phyloP scores from a whole-genome alignment of 2,329 filamentous ascomycete genomes.

The Zymoseptoria tritici region DNA sequence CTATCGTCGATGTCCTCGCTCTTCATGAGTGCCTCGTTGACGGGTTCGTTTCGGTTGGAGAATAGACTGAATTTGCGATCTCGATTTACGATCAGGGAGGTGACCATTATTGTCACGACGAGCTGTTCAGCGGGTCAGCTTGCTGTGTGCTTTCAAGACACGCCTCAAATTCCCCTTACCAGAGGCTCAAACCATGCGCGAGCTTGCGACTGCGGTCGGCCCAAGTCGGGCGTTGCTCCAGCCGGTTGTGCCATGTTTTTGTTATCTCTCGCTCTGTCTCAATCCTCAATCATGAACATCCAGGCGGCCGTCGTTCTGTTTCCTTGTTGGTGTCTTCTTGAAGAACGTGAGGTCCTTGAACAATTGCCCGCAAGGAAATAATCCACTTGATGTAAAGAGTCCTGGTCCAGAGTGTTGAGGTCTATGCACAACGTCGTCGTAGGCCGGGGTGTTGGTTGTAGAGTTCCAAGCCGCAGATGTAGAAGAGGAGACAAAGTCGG shows the following conservation, averaged over 20 bases:
- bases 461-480: not conserved
- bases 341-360: not conserved
- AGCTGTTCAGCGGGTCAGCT: slow-evolving; percentile 26
- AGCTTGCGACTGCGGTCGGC: slow-evolving; percentile 21
- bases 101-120: slow-evolving; percentile 36
- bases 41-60: slow-evolving; percentile 9
- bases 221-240: slow-evolving; percentile 13
- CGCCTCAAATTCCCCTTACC: slow-evolving; percentile 11
- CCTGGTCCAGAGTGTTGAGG: not conserved
- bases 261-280: not conserved
- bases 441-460: not conserved
- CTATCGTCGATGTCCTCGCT: slow-evolving; percentile 11
- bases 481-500: not conserved
- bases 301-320: not conserved
- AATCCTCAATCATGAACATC: not conserved
- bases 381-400: not conserved
- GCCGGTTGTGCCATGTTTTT: not conserved
- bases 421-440: not conserved
- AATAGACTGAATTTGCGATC: slow-evolving; percentile 30
- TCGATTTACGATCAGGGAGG: slow-evolving; percentile 36
- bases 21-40: slow-evolving; percentile 16
- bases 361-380: not conserved
- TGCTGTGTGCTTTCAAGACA: not conserved
- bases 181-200: slow-evolving; percentile 22
- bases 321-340: not conserved